These are phyloP conservation scores for Hypoxylon sp. DNA, from an alignment of 2,329 filamentous ascomycete genomes.

Conservation along the genomic window DNA sequence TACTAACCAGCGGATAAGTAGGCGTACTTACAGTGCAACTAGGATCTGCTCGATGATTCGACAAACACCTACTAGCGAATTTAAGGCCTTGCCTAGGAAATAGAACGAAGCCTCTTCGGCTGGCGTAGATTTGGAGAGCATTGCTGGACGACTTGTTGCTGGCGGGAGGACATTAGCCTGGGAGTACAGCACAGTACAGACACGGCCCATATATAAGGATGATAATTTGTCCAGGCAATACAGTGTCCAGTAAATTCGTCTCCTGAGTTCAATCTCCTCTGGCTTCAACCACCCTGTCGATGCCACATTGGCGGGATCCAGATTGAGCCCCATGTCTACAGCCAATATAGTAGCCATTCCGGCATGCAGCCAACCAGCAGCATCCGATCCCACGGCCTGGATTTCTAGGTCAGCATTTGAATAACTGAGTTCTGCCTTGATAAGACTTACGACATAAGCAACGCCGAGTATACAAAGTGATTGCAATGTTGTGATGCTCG, in stretches of 20 bases:
- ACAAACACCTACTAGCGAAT: too few species aligned
- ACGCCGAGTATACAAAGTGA: not conserved
- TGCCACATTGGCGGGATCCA: not conserved
- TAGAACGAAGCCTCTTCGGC: too few species aligned
- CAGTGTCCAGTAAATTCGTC: not conserved
- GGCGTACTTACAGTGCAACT: too few species aligned
- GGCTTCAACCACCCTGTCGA: too few species aligned
- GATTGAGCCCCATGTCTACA: not conserved
- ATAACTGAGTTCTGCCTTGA: too few species aligned
- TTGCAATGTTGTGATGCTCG: not conserved
- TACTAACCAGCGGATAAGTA: too few species aligned
- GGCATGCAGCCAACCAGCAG: not conserved
- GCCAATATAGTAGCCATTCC: not conserved
- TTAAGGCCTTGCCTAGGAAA: too few species aligned
- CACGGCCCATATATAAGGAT: not conserved
- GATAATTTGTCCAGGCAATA: not conserved
- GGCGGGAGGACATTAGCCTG: not conserved
- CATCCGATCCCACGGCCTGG: not conserved
- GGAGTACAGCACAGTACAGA: not conserved
- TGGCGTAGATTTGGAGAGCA: too few species aligned
- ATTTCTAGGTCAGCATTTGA: not conserved
- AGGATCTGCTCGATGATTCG: too few species aligned
- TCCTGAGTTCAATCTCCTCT: too few species aligned
- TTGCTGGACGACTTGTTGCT: too few species aligned
- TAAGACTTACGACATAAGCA: too few species aligned